Percentiles rank a stretch among this genome's conserved stretches.
Conservation (phyloP, 768 basidiomycete species). For the Russula virescens region DNA sequence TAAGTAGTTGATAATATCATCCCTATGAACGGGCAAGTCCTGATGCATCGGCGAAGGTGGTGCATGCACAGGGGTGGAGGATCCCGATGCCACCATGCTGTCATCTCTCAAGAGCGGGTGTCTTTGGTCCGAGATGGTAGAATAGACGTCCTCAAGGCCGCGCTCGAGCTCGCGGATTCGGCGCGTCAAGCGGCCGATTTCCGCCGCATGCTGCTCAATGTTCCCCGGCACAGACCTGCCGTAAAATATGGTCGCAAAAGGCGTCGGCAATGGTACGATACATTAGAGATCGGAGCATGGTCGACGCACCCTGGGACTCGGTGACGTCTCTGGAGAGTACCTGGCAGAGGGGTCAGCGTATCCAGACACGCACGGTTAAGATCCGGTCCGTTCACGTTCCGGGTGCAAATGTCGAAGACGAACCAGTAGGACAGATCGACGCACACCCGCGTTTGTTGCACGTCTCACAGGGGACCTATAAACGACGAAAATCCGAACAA, state of each 20-base stretch:
- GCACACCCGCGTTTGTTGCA: slow-evolving; percentile 72
- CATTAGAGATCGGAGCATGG: neutral
- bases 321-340: slow-evolving; percentile 51
- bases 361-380: neutral
- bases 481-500: no score
- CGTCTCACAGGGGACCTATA: slow-evolving; percentile 70
- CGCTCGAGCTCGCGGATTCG: slow-evolving; percentile 23
- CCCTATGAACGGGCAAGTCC: slow-evolving; percentile 21
- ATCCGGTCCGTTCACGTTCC: neutral
- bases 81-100: neutral
- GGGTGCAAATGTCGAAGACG: neutral
- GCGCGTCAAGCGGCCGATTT: slow-evolving; percentile 19
- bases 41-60: neutral
- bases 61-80: neutral
- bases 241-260: neutral
- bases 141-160: slow-evolving; percentile 17
- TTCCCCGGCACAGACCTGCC: slow-evolving; percentile 54
- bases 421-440: slow-evolving; percentile 73
- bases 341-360: slow-evolving; percentile 30
- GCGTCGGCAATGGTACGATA: neutral
- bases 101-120: slow-evolving; percentile 20
- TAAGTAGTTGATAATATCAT: slow-evolving; percentile 44
- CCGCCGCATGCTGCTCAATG: slow-evolving; percentile 45
- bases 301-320: slow-evolving; percentile 37
- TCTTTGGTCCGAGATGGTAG: slow-evolving; percentile 16